Percentiles rank a stretch among this genome's conserved stretches.
Evolutionary conservation across 768 basidiomycete species (phyloP).

Genomic region (Mycena vitilis): DNA sequence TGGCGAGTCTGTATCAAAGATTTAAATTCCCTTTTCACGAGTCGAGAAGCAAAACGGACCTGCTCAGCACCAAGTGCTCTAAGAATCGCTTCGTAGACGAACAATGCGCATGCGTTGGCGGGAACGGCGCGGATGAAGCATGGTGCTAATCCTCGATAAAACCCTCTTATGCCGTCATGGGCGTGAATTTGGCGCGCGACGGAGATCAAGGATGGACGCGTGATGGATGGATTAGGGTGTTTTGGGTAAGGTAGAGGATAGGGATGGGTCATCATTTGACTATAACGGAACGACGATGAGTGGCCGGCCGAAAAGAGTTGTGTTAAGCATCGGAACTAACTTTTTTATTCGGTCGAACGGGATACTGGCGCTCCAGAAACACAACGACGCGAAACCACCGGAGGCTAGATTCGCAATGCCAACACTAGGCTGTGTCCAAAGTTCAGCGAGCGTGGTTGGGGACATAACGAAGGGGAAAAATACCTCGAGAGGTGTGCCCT

Average conservation of each 20-base stretch:
- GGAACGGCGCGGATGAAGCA: slow-evolving; percentile 81
- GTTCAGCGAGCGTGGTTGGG: slow-evolving; percentile 9
- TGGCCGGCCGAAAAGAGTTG: slow-evolving; percentile 15
- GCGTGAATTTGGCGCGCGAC: slow-evolving; percentile 66
- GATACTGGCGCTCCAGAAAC: slow-evolving; percentile 76
- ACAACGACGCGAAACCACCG: slow-evolving; percentile 71
- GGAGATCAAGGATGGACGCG: slow-evolving; percentile 58
- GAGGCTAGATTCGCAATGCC: slow-evolving; percentile 73
- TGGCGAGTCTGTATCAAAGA: slow-evolving; percentile 53
- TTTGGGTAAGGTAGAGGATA: slow-evolving; percentile 57
- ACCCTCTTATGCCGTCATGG: slow-evolving; percentile 65
- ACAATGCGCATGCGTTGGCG: slow-evolving; percentile 81
- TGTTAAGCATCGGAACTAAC: slow-evolving; percentile 50
- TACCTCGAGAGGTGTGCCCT: slow-evolving; percentile 73
- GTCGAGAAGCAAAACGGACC: slow-evolving; percentile 48
- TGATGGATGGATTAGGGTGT: slow-evolving; percentile 35
- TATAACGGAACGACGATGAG: slow-evolving; percentile 38
- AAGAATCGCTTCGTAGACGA: slow-evolving; percentile 84
- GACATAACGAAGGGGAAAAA: slow-evolving; percentile 25
- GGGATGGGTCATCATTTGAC: slow-evolving; percentile 75
- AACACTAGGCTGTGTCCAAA: slow-evolving; percentile 62
- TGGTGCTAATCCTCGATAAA: slow-evolving; percentile 75
- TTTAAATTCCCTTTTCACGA: background rate
- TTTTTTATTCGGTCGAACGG: slow-evolving; percentile 89
- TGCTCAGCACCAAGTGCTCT: slow-evolving; percentile 72